Conservation (phyloP, 2,329 filamentous ascomycete species). For the Cercospora berteroae region DNA sequence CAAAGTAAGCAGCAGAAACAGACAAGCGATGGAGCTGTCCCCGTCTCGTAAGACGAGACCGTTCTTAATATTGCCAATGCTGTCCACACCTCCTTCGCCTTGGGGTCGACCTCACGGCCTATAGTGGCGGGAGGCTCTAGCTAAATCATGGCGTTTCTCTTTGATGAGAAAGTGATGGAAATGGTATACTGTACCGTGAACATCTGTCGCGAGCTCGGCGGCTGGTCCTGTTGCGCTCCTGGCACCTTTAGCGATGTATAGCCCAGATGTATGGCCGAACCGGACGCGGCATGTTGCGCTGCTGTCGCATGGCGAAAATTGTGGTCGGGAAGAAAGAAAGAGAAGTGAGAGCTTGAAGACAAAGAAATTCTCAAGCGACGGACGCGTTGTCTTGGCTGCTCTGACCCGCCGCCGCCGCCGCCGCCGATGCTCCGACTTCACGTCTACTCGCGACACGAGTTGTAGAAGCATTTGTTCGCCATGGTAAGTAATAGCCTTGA, state of each 20-base stretch:
- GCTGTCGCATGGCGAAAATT: not conserved
- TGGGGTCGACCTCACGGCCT: slow-evolving; percentile 15
- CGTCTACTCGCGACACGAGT: not conserved
- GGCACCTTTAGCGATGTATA: not conserved
- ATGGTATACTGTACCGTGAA: not conserved
- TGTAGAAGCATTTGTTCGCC: not conserved
- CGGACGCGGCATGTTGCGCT: not conserved
- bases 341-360: not conserved
- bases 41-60: slow-evolving; percentile 19
- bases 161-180: not conserved
- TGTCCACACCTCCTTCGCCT: slow-evolving; percentile 35
- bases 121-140: slow-evolving; percentile 33
- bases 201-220: not conserved
- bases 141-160: slow-evolving; percentile 26
- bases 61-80: slow-evolving; percentile 32
- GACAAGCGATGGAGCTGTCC: slow-evolving; percentile 23
- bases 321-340: not conserved
- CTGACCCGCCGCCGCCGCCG: not conserved
- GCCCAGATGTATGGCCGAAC: not conserved
- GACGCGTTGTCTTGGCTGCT: not conserved
- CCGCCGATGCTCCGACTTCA: slow-evolving; percentile 1
- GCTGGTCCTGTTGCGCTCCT: not conserved
- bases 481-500: not conserved
- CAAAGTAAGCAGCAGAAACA: slow-evolving; percentile 22
- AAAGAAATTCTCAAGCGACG: not conserved